phyloP scores from a whole-genome alignment of 139 green algal species.

The Nannochloris sp. region DNA sequence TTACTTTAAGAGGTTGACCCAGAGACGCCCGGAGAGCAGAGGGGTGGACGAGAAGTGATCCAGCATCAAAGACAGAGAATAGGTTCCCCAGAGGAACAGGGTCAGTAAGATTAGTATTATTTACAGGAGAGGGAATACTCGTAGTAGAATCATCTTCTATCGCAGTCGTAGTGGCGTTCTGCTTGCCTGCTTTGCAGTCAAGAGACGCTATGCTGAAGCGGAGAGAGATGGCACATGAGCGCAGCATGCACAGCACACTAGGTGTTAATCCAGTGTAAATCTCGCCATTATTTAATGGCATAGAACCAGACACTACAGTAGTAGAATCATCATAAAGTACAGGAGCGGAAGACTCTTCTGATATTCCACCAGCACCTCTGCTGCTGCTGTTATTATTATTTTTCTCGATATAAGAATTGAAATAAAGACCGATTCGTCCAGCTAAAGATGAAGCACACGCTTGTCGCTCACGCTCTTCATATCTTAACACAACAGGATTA shows the following conservation, averaged over 20 bases:
- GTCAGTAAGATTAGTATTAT: too few species aligned
- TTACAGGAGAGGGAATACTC: neutral
- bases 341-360: neutral
- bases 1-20: constrained; percentile 17
- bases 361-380: neutral
- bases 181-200: too few species aligned
- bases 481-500: neutral
- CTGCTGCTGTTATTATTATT: neutral
- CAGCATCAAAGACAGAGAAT: too few species aligned
- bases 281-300: constrained; percentile 18
- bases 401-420: neutral
- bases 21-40: neutral
- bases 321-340: neutral
- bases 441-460: constrained; percentile 1
- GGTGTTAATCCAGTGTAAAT: constrained; percentile 10
- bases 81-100: neutral
- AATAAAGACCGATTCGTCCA: neutral
- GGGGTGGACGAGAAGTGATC: too few species aligned
- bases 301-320: neutral
- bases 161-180: too few species aligned
- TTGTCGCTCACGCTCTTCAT: constrained; percentile 1
- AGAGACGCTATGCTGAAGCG: neutral
- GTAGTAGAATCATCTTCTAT: neutral
- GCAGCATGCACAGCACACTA: constrained; percentile 8
- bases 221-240: constrained; percentile 6